Evolutionary conservation across 176 grass and related monocot genomes (phyloP).

Genomic region (Oryza glumipatula): DNA sequence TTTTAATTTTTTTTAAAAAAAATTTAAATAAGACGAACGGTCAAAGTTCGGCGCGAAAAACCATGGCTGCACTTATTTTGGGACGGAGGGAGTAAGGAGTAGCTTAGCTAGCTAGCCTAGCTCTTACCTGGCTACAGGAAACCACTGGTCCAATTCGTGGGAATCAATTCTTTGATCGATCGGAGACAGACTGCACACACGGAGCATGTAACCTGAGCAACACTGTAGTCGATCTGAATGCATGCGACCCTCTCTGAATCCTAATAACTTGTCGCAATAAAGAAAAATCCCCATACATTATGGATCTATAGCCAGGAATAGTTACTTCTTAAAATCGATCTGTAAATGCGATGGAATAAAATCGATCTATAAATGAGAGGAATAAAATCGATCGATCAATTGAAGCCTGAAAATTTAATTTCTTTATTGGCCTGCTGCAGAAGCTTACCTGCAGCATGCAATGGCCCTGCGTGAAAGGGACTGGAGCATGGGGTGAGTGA

Average conservation of each 20-base stretch:
- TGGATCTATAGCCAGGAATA: background rate
- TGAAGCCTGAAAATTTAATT: background rate
- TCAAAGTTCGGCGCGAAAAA: too few relatives aligned
- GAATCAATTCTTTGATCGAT: background rate
- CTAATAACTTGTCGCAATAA: constrained; percentile 23
- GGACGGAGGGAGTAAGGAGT: too few relatives aligned
- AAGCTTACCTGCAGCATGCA: background rate
- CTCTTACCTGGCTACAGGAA: background rate
- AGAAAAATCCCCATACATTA: background rate
- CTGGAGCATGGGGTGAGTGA: constrained; percentile 18
- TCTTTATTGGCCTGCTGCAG: constrained; percentile 21
- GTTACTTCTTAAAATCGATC: background rate
- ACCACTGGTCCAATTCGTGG: background rate
- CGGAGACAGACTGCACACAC: constrained; percentile 33
- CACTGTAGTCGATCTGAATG: background rate
- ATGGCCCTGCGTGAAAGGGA: constrained; percentile 38
- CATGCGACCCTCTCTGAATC: background rate
- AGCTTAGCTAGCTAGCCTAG: background rate
- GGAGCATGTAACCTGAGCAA: constrained; percentile 11
- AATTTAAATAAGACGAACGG: too few relatives aligned
- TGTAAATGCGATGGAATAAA: constrained; percentile 38
- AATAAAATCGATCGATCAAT: constrained; percentile 27
- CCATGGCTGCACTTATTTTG: too few relatives aligned
- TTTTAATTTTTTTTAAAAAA: too few relatives aligned
- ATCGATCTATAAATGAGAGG: constrained; percentile 17